A percentile compares a stretch with the other conserved stretches of the same genome.
phyloP scores from a whole-genome alignment of 2,329 filamentous ascomycete genomes.

The Tricladium varicosporioides region DNA sequence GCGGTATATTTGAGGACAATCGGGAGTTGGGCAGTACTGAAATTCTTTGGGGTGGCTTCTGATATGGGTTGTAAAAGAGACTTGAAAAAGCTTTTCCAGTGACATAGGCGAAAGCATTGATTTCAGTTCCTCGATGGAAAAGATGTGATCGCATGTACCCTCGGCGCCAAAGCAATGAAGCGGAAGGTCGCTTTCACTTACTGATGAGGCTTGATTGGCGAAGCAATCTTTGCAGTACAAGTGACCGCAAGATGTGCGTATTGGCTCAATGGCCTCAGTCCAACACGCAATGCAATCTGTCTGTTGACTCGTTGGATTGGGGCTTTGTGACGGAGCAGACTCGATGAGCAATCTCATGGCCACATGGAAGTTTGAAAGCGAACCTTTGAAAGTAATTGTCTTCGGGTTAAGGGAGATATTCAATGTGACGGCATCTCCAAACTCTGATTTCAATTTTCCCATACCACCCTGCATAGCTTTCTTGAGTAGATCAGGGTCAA shows the following conservation, averaged over 20 bases:
- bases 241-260: slow-evolving; percentile 40
- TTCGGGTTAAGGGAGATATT: slow-evolving; percentile 35
- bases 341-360: slow-evolving; percentile 4
- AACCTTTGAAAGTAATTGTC: slow-evolving; percentile 30
- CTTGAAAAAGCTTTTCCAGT: slow-evolving; percentile 14
- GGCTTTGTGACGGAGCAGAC: not conserved
- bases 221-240: slow-evolving; percentile 45
- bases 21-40: slow-evolving; percentile 11
- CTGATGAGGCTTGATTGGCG: slow-evolving; percentile 31
- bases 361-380: slow-evolving; percentile 2
- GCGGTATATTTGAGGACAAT: slow-evolving; percentile 14
- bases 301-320: not conserved
- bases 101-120: slow-evolving; percentile 1
- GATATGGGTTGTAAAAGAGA: slow-evolving; percentile 13
- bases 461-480: slow-evolving; percentile 15
- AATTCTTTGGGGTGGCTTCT: slow-evolving; percentile 11
- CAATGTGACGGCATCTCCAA: slow-evolving; percentile 32
- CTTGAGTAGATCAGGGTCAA: slow-evolving; percentile 1
- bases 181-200: slow-evolving; percentile 22
- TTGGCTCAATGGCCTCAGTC: slow-evolving; percentile 36
- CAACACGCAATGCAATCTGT: slow-evolving; percentile 38
- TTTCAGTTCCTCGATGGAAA: slow-evolving; percentile 15
- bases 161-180: slow-evolving; percentile 10
- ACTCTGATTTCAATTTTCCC: slow-evolving; percentile 37
- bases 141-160: slow-evolving; percentile 5